Conservation (phyloP, 2,329 filamentous ascomycete species). For the Ophidiomyces ophidiicola region DNA sequence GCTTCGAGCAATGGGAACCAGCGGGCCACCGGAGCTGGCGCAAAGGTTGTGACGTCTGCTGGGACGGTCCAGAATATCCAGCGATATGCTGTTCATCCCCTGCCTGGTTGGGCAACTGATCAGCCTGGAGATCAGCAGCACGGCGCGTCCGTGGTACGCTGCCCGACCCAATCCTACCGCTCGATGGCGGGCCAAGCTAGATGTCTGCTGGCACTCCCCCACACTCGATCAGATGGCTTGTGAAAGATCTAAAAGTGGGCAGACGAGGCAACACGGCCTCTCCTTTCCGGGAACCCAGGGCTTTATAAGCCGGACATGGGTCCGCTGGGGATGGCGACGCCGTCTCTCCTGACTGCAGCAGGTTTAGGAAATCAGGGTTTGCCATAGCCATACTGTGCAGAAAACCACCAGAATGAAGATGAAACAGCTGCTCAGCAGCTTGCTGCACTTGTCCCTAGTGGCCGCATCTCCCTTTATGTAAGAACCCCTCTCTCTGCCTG, state of each 20-base stretch:
- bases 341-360: too few relatives aligned
- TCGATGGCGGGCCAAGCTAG: too few relatives aligned
- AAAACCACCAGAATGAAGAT: neutral
- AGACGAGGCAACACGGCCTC: too few relatives aligned
- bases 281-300: too few relatives aligned
- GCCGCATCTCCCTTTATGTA: constrained; percentile 29
- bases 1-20: too few relatives aligned
- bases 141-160: neutral
- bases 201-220: too few relatives aligned
- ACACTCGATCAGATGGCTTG: too few relatives aligned
- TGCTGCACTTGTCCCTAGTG: neutral
- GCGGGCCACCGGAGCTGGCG: too few relatives aligned
- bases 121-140: neutral
- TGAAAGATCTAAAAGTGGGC: too few relatives aligned
- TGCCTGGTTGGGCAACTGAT: neutral
- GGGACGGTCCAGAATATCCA: neutral
- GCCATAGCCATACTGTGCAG: neutral
- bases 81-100: neutral
- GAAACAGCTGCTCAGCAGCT: neutral
- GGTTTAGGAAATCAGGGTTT: too few relatives aligned
- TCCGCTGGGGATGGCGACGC: too few relatives aligned
- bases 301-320: too few relatives aligned
- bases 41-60: neutral
- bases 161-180: neutral
- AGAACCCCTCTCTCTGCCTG: constrained; percentile 49